Percentiles rank a stretch among this genome's conserved stretches.
These are phyloP conservation scores for Podospora pseudoanserina DNA, from an alignment of 495 filamentous ascomycete species.

Conservation along the genomic window DNA sequence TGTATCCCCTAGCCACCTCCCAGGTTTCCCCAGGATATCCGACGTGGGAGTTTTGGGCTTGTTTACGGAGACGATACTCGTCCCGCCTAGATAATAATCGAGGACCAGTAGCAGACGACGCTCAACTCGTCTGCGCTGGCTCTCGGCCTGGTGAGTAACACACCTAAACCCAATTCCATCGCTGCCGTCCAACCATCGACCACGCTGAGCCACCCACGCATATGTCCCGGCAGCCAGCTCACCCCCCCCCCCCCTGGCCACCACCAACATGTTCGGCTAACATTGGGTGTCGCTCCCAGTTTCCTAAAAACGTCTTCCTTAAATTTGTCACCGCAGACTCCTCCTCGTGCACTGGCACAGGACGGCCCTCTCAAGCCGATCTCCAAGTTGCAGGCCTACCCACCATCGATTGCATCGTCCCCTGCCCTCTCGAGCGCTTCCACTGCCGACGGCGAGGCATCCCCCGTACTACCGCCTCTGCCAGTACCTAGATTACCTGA, in stretches of 20 bases:
- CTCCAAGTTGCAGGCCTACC: slow-evolving; percentile 22
- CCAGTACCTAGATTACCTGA: slow-evolving; percentile 47
- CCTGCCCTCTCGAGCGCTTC: slow-evolving; percentile 51
- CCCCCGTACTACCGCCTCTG: slow-evolving; percentile 52
- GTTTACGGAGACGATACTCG: slow-evolving; percentile 21
- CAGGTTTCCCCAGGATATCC: slow-evolving; percentile 8
- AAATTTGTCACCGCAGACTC: slow-evolving; percentile 40
- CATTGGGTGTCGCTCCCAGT: slow-evolving; percentile 14
- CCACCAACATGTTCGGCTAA: slow-evolving; percentile 15
- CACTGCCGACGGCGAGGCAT: slow-evolving; percentile 51
- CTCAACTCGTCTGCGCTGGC: slow-evolving; percentile 52
- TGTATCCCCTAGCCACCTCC: not conserved
- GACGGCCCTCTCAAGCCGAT: slow-evolving; percentile 37
- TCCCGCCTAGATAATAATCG: slow-evolving; percentile 27
- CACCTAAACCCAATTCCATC: slow-evolving; percentile 14
- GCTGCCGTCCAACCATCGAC: slow-evolving; percentile 1
- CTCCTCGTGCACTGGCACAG: slow-evolving; percentile 54
- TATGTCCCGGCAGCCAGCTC: not conserved
- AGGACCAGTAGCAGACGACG: slow-evolving; percentile 44
- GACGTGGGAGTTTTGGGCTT: not conserved
- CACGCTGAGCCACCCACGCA: slow-evolving; percentile 13
- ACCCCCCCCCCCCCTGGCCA: not conserved
- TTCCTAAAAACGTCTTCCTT: slow-evolving; percentile 50
- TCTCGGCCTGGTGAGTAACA: slow-evolving; percentile 46
- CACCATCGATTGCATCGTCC: slow-evolving; percentile 33